Evolutionary conservation across 2,329 filamentous ascomycete genomes (phyloP).

Genomic region (Microthyrium microscopicum): DNA sequence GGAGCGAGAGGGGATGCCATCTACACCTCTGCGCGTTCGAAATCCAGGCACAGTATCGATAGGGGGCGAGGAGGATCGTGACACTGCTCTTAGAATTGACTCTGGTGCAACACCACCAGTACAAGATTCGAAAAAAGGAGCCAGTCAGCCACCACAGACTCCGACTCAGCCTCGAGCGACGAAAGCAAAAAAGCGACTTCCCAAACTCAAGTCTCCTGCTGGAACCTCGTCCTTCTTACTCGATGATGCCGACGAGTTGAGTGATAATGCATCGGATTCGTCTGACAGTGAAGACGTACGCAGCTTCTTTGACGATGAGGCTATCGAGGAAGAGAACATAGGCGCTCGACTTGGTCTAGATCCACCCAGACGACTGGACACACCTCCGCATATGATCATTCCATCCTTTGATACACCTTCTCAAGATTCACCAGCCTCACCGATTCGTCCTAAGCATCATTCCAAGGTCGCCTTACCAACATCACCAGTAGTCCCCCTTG

Average conservation of each 20-base stretch:
- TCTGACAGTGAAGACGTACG: slow-evolving; percentile 29
- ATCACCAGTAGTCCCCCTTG: slow-evolving; percentile 1
- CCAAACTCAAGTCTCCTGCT: slow-evolving; percentile 7
- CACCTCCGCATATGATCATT: slow-evolving; percentile 21
- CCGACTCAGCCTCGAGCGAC: too few species aligned
- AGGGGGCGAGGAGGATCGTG: neutral
- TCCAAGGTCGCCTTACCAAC: neutral
- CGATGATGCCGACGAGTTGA: slow-evolving; percentile 37
- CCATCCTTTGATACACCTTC: slow-evolving; percentile 11
- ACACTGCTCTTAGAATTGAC: neutral
- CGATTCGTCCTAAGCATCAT: neutral
- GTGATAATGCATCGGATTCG: slow-evolving; percentile 33
- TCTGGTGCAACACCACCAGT: neutral
- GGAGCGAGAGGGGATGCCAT: slow-evolving; percentile 38
- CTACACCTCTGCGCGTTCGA: neutral
- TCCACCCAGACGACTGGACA: slow-evolving; percentile 23
- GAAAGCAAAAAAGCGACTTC: slow-evolving; percentile 10
- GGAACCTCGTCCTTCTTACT: slow-evolving; percentile 30
- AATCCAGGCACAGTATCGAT: neutral
- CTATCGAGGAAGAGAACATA: slow-evolving; percentile 18
- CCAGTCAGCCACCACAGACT: too few species aligned
- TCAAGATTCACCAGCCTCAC: slow-evolving; percentile 6
- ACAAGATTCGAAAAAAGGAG: too few species aligned
- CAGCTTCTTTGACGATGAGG: slow-evolving; percentile 34
- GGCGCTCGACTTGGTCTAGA: slow-evolving; percentile 13